These are phyloP conservation scores for Apiospora pterosperma DNA, from an alignment of 2,329 filamentous ascomycete genomes.

Conservation along the genomic window DNA sequence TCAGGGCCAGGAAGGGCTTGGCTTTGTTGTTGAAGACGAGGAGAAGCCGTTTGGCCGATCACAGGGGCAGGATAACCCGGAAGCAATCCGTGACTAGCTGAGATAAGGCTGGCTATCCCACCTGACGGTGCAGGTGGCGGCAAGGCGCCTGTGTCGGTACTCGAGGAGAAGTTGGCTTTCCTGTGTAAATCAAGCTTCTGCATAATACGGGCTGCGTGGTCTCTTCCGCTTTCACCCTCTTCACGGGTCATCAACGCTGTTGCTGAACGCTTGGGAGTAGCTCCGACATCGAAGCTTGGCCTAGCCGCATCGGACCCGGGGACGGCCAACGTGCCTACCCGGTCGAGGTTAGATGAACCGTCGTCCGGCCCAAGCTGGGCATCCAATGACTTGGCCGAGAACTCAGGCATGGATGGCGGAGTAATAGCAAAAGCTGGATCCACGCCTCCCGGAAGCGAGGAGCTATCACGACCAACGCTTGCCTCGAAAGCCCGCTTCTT, in stretches of 20 bases:
- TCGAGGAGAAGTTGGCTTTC: constrained; percentile 61
- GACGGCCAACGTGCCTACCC: constrained; percentile 61
- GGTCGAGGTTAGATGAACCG: constrained; percentile 43
- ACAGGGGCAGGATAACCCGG: constrained; percentile 50
- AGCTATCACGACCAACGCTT: constrained; percentile 51
- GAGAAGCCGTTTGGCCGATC: constrained; percentile 21
- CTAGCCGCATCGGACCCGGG: constrained; percentile 61
- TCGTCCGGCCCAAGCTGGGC: constrained; percentile 47
- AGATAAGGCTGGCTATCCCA: constrained; percentile 82
- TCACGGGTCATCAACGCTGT: constrained; percentile 52
- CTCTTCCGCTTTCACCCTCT: constrained; percentile 72
- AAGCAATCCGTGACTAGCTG: constrained; percentile 75
- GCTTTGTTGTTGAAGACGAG: constrained; percentile 30
- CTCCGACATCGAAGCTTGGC: constrained; percentile 68
- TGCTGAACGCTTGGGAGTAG: constrained; percentile 50
- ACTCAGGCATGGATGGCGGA: constrained; percentile 82
- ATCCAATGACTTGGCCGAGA: constrained; percentile 76
- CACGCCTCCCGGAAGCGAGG: constrained; percentile 43
- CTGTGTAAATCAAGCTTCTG: constrained; percentile 89
- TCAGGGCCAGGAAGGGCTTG: constrained; percentile 38
- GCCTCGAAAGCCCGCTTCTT: constrained; percentile 89
- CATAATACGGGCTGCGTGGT: constrained; percentile 85
- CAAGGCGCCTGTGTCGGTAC: constrained; percentile 34
- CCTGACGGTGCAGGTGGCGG: constrained; percentile 41
- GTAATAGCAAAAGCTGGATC: constrained; percentile 90